Conservation (phyloP, 805 yeast genomes). For the Dipodascus geniculatus region DNA sequence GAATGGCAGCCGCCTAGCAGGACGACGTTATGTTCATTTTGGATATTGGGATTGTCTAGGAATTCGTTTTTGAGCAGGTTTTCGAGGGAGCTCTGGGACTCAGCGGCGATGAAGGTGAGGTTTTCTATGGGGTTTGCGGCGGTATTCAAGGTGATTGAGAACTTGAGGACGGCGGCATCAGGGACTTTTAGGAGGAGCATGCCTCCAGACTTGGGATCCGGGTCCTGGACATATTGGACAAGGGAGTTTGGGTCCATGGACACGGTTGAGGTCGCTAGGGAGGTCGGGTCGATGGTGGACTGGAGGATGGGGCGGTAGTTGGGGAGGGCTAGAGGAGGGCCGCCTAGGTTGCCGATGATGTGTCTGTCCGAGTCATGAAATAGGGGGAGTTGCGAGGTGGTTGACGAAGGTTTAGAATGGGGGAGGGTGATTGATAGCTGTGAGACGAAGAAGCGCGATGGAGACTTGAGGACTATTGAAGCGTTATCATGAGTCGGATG, state of each 20-base stretch:
- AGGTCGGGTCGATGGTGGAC: background rate
- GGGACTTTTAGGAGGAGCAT: constrained; percentile 14
- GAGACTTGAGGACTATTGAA: background rate
- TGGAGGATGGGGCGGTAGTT: background rate
- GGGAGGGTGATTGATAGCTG: background rate
- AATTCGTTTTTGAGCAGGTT: constrained; percentile 24
- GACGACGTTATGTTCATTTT: constrained; percentile 26
- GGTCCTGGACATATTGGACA: constrained; percentile 8
- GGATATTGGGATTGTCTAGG: constrained; percentile 27
- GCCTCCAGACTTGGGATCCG: constrained; percentile 7
- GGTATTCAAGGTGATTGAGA: constrained; percentile 8
- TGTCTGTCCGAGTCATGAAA: background rate
- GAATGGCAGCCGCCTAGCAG: constrained; percentile 24
- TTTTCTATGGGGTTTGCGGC: constrained; percentile 14
- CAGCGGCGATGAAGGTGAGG: constrained; percentile 24
- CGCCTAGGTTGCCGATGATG: background rate
- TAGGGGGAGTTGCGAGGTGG: background rate
- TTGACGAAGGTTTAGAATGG: background rate
- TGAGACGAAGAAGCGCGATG: background rate
- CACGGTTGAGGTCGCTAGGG: background rate
- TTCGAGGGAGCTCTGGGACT: constrained; percentile 19
- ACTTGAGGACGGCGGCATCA: constrained; percentile 10
- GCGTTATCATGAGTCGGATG: background rate
- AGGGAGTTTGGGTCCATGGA: background rate
- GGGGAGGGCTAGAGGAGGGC: background rate